A percentile compares a stretch with the other conserved stretches of the same genome.
Evolutionary conservation across 1,284 basidiomycete genomes (phyloP).

Genomic region (Tetrapyrgos nigripes): DNA sequence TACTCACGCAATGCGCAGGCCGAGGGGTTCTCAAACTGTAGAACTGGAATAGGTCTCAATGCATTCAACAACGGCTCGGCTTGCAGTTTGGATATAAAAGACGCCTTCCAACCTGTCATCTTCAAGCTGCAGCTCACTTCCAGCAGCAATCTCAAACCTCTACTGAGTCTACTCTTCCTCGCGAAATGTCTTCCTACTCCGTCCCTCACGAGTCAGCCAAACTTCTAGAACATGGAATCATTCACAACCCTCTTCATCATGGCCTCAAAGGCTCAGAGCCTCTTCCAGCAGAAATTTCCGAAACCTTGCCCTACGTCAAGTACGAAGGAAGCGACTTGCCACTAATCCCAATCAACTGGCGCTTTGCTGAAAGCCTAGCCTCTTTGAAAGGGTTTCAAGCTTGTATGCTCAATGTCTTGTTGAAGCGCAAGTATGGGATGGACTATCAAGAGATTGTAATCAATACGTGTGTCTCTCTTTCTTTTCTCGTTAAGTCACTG

Average conservation of each 20-base stretch:
- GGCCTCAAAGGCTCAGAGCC: too few species aligned
- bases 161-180: too few species aligned
- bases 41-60: too few species aligned
- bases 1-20: too few species aligned
- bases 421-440: constrained; percentile 26
- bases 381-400: constrained; percentile 32
- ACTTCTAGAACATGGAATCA: constrained; percentile 23
- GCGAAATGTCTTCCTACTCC: too few species aligned
- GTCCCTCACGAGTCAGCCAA: constrained; percentile 16
- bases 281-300: constrained; percentile 21
- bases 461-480: constrained; percentile 29
- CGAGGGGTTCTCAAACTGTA: too few species aligned
- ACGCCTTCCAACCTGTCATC: too few species aligned
- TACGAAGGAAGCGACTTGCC: constrained; percentile 22
- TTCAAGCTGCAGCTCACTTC: too few species aligned
- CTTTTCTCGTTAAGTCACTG: too few species aligned
- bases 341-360: constrained; percentile 28
- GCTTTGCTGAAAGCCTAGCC: constrained; percentile 31
- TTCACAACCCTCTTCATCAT: constrained; percentile 25
- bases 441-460: constrained; percentile 28
- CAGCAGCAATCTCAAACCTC: too few species aligned
- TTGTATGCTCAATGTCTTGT: constrained; percentile 27
- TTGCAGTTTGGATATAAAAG: too few species aligned
- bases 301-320: constrained; percentile 20
- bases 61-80: too few species aligned